Evolutionary conservation across 2,329 filamentous ascomycete species (phyloP).

Genomic region (Ampelomyces quisqualis): DNA sequence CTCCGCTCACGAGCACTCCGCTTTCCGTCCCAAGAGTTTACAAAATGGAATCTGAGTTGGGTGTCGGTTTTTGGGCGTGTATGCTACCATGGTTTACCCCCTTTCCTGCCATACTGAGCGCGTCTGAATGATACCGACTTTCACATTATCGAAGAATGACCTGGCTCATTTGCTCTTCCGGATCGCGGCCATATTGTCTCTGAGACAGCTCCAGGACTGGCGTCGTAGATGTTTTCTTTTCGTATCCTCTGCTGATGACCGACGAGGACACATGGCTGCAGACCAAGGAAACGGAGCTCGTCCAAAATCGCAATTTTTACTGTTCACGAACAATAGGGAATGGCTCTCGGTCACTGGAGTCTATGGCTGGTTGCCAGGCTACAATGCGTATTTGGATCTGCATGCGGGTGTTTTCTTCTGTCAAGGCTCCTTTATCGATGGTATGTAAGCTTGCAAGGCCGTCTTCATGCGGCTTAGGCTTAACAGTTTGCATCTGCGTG

Average conservation of each 20-base stretch:
- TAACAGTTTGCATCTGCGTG: constrained; percentile 6
- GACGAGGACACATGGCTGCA: constrained; percentile 32
- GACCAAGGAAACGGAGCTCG: constrained; percentile 29
- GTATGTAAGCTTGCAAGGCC: constrained; percentile 20
- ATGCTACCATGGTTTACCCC: constrained; percentile 40
- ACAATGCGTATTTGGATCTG: no score
- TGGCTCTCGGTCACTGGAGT: constrained; percentile 25
- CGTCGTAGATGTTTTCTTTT: constrained; percentile 39
- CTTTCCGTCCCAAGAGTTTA: constrained; percentile 35
- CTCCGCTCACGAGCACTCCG: constrained; percentile 35
- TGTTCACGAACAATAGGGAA: constrained; percentile 31
- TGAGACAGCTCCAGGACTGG: constrained; percentile 29
- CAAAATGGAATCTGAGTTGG: constrained; percentile 41
- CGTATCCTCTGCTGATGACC: constrained; percentile 31
- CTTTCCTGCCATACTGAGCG: constrained; percentile 41
- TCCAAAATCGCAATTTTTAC: constrained; percentile 35
- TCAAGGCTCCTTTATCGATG: constrained; percentile 28
- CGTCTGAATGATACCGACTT: constrained; percentile 44
- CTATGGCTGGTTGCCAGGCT: constrained; percentile 23
- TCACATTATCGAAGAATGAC: constrained; percentile 38
- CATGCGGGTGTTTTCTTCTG: constrained; percentile 42
- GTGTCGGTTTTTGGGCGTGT: constrained; percentile 38
- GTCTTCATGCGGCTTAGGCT: constrained; percentile 3
- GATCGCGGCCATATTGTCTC: constrained; percentile 29
- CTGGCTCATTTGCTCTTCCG: constrained; percentile 38